Conservation (phyloP, 2,329 filamentous ascomycete genomes). For the Pseudopyrenochaeta lycopersici region DNA sequence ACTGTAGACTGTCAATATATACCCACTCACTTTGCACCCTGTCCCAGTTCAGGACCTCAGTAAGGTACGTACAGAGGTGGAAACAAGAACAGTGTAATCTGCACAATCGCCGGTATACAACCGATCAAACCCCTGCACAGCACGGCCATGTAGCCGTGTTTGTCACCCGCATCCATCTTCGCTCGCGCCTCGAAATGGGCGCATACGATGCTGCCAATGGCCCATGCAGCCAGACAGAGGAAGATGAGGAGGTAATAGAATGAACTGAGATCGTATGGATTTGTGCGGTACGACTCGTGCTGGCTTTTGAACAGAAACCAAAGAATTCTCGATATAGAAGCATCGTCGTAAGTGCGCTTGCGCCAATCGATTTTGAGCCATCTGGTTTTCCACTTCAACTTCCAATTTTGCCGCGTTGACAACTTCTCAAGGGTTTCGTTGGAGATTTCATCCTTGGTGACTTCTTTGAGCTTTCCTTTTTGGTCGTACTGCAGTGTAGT, state of each 20-base stretch:
- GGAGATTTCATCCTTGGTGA: too few relatives aligned
- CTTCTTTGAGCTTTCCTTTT: background rate
- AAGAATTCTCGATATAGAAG: constrained; percentile 3
- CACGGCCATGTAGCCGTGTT: background rate
- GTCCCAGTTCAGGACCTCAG: background rate
- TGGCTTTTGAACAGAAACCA: background rate
- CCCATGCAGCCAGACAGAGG: constrained; percentile 5
- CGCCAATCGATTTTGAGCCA: constrained; percentile 1
- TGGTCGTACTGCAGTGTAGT: background rate
- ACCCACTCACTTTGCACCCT: too few relatives aligned
- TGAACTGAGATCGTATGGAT: constrained; percentile 11
- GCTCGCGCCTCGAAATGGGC: constrained; percentile 5
- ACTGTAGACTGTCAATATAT: background rate
- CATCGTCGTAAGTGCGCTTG: constrained; percentile 8
- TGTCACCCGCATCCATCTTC: background rate
- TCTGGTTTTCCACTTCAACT: background rate
- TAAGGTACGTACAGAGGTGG: constrained; percentile 9
- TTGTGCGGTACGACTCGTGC: constrained; percentile 12
- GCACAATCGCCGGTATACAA: constrained; percentile 11
- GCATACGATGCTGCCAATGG: constrained; percentile 10
- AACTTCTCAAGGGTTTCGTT: background rate
- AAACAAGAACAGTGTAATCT: constrained; percentile 17
- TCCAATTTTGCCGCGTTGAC: background rate
- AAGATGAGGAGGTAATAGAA: constrained; percentile 12
- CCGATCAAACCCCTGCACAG: constrained; percentile 12